A percentile compares a stretch with the other conserved stretches of the same genome.
phyloP scores from a whole-genome alignment of 495 filamentous ascomycete species.

The Filosporella fistucella region DNA sequence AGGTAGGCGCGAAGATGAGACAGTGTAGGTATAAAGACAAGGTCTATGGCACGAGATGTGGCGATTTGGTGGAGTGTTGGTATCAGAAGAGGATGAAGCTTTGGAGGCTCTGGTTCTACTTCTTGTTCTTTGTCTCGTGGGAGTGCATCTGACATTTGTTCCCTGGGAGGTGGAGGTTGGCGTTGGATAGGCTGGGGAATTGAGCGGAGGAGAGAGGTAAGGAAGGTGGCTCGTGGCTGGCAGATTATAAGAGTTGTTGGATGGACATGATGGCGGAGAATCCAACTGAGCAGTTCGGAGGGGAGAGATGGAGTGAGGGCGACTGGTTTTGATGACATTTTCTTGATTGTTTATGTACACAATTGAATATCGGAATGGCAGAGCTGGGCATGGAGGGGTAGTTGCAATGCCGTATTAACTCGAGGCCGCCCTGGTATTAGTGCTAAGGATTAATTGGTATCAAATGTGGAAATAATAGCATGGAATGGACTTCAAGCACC shows the following conservation, averaged over 20 bases:
- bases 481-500: too few relatives aligned
- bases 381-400: not conserved
- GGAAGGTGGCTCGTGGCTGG: constrained; percentile 57
- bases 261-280: constrained; percentile 49
- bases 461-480: not conserved
- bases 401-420: too few relatives aligned
- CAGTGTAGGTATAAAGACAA: constrained; percentile 69
- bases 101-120: not conserved
- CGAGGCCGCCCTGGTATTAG: constrained; percentile 11
- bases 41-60: constrained; percentile 57
- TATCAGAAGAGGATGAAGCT: constrained; percentile 41
- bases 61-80: constrained; percentile 67
- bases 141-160: not conserved
- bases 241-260: constrained; percentile 68
- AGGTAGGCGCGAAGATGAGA: constrained; percentile 75
- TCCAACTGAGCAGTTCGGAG: constrained; percentile 56
- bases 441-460: constrained; percentile 17
- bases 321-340: constrained; percentile 13
- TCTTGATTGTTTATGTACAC: too few relatives aligned
- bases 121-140: not conserved
- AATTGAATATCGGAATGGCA: too few relatives aligned
- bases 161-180: constrained; percentile 5
- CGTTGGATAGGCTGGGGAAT: constrained; percentile 8
- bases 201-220: constrained; percentile 35
- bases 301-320: constrained; percentile 44